A percentile compares a stretch with the other conserved stretches of the same genome.
Conservation (phyloP, 1,284 basidiomycete genomes). For the Irpex sp. region DNA sequence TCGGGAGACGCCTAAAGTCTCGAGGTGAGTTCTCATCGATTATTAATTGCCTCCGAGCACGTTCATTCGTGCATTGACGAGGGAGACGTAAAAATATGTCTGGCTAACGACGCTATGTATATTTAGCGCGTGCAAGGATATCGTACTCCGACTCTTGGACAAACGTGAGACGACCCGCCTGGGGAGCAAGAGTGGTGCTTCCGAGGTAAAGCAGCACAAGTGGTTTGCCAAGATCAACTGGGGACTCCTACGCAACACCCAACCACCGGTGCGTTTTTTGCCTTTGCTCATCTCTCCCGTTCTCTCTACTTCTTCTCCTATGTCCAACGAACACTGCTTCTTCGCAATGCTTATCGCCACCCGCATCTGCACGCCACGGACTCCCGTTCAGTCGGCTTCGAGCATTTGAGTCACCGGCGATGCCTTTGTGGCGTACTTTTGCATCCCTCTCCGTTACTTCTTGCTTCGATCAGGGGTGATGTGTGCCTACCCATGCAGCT, state of each 20-base stretch:
- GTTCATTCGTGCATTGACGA: neutral
- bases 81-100: neutral
- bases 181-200: slow-evolving; percentile 91
- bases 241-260: slow-evolving; percentile 91
- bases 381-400: neutral
- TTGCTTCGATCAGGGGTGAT: neutral
- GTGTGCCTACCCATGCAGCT: neutral
- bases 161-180: slow-evolving; percentile 91
- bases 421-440: slow-evolving; percentile 8
- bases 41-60: neutral
- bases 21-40: slow-evolving; percentile 54
- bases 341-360: neutral
- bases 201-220: slow-evolving; percentile 98
- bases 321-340: neutral
- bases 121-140: slow-evolving; percentile 78
- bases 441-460: neutral
- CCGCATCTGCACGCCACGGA: neutral
- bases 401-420: neutral
- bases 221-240: slow-evolving; percentile 98
- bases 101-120: neutral
- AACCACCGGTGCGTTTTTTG: slow-evolving; percentile 76
- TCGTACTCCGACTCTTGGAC: slow-evolving; percentile 85
- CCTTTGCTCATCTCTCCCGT: slow-evolving; percentile 3
- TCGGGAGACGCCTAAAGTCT: slow-evolving; percentile 82
- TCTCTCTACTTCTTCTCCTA: neutral